Conservation (phyloP, 2,329 filamentous ascomycete genomes). For the Pyrenochaeta sp. region DNA sequence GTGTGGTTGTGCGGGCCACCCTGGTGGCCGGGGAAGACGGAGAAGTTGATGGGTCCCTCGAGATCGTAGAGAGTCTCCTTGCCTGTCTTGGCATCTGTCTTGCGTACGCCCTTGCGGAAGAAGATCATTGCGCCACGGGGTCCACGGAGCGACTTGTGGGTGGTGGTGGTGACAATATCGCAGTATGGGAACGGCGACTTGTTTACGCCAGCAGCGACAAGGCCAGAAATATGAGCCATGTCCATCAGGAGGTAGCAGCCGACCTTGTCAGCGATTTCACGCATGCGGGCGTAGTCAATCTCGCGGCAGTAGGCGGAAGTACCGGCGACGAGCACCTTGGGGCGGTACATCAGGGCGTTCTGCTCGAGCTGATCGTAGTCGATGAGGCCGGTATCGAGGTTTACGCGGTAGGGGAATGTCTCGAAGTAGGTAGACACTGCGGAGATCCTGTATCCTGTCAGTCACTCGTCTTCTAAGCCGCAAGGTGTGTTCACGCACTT, state of each 20-base stretch:
- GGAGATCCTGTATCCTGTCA: conserved; percentile 72
- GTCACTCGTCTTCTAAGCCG: background rate
- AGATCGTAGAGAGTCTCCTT: conserved; percentile 88
- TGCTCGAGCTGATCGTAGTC: conserved; percentile 94
- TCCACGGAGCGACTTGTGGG: conserved; percentile 95
- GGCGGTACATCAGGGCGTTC: conserved; percentile 85
- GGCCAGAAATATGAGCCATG: conserved; percentile 96
- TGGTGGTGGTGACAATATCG: conserved; percentile 97
- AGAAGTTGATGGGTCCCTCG: conserved; percentile 91
- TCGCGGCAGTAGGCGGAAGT: conserved; percentile 95
- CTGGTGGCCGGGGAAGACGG: conserved; percentile 97
- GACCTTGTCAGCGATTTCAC: conserved; percentile 87
- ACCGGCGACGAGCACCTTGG: conserved; percentile 94
- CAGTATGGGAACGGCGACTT: conserved; percentile 88
- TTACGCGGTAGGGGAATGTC: conserved; percentile 91
- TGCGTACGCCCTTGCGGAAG: conserved; percentile 90
- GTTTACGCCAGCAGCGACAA: conserved; percentile 90
- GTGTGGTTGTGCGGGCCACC: conserved; percentile 99
- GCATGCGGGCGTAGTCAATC: conserved; percentile 94
- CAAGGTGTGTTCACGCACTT: conserved; percentile 68
- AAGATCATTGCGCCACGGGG: conserved; percentile 98
- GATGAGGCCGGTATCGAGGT: conserved; percentile 90
- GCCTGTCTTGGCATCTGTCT: conserved; percentile 83
- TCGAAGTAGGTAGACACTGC: conserved; percentile 99
- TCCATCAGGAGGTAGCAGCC: conserved; percentile 93